phyloP scores from a whole-genome alignment of 2,329 filamentous ascomycete species.

The Fusarium veterinarium region DNA sequence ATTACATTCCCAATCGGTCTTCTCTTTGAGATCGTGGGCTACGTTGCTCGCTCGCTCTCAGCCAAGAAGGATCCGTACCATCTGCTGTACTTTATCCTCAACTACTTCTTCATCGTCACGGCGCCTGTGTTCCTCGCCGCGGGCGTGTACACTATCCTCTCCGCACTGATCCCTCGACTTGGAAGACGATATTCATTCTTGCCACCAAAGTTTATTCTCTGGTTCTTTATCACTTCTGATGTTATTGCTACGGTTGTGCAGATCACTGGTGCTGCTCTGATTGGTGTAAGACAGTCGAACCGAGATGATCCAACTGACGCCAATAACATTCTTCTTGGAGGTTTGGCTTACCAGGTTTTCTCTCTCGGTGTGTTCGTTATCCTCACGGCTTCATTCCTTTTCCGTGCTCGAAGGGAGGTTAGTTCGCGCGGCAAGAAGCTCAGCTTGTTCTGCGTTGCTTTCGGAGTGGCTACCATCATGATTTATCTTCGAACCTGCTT shows the following conservation, averaged over 20 bases:
- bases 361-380: slow-evolving; percentile 62
- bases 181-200: slow-evolving; percentile 58
- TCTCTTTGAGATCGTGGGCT: slow-evolving; percentile 62
- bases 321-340: slow-evolving; percentile 67
- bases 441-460: slow-evolving; percentile 54
- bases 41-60: slow-evolving; percentile 60
- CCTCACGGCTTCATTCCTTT: slow-evolving; percentile 55
- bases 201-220: slow-evolving; percentile 59
- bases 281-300: slow-evolving; percentile 61
- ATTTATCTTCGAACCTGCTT: slow-evolving; percentile 66
- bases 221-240: slow-evolving; percentile 66
- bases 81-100: slow-evolving; percentile 66
- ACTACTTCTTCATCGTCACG: slow-evolving; percentile 71
- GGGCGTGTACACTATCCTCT: slow-evolving; percentile 66
- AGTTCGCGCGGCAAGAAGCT: slow-evolving; percentile 42
- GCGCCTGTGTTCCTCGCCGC: slow-evolving; percentile 69
- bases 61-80: slow-evolving; percentile 63
- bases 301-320: slow-evolving; percentile 60
- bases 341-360: slow-evolving; percentile 65
- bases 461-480: slow-evolving; percentile 58
- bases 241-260: slow-evolving; percentile 65
- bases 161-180: slow-evolving; percentile 59
- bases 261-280: slow-evolving; percentile 64
- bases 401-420: slow-evolving; percentile 49
- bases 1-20: slow-evolving; percentile 57